Evolutionary conservation across 768 basidiomycete species (phyloP).

Genomic region (Agaricus subrufescens): DNA sequence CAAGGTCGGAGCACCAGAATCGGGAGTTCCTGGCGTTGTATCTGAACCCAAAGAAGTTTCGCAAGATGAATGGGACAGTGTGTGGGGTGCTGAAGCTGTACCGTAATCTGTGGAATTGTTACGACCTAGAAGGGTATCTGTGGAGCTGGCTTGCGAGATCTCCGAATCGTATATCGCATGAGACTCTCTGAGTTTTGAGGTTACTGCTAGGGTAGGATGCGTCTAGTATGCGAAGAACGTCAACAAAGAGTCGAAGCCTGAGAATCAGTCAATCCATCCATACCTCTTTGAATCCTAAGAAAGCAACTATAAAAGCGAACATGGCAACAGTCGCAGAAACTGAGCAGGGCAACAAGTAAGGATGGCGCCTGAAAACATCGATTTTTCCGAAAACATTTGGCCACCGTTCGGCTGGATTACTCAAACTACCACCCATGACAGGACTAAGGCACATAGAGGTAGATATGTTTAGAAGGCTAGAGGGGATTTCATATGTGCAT

Average conservation of each 20-base stretch:
- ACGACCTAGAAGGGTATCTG: slow-evolving; percentile 3
- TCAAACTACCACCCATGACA: slow-evolving; percentile 58
- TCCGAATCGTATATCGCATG: not conserved
- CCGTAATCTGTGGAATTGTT: slow-evolving; percentile 11
- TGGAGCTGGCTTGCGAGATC: not conserved
- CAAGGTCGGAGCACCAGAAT: slow-evolving; percentile 10
- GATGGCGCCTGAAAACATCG: slow-evolving; percentile 27
- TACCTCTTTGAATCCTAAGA: slow-evolving; percentile 43
- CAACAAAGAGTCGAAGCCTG: not conserved
- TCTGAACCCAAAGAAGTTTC: slow-evolving; percentile 4
- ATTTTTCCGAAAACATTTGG: slow-evolving; percentile 50
- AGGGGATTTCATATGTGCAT: not conserved
- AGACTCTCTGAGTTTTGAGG: slow-evolving; percentile 8
- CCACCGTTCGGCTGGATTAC: slow-evolving; percentile 57
- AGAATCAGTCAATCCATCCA: slow-evolving; percentile 7
- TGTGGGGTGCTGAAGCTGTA: slow-evolving; percentile 5
- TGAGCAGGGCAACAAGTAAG: slow-evolving; percentile 47
- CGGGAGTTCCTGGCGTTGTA: slow-evolving; percentile 1
- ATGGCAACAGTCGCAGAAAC: slow-evolving; percentile 31
- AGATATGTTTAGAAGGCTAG: not conserved
- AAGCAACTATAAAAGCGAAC: slow-evolving; percentile 26
- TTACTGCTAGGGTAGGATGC: slow-evolving; percentile 21
- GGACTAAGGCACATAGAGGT: slow-evolving; percentile 35
- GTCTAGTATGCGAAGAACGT: slow-evolving; percentile 19
- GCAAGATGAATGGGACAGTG: slow-evolving; percentile 7